phyloP scores from a whole-genome alignment of 129 eudicot genomes.

The Rutidosis leptorrhynchoides region DNA sequence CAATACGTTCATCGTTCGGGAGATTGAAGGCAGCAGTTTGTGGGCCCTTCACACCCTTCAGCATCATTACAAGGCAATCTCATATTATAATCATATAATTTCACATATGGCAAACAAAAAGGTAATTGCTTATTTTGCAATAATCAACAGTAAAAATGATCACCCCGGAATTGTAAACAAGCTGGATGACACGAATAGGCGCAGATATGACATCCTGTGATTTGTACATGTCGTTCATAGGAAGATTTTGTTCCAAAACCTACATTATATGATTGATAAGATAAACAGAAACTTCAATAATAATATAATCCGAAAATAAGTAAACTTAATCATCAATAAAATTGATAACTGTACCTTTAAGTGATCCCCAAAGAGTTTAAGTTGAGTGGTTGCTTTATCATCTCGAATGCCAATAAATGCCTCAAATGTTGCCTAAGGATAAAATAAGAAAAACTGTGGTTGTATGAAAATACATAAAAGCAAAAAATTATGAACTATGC shows the following conservation, averaged over 20 bases:
- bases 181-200: conserved; percentile 94
- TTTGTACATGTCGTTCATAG: conserved; percentile 68
- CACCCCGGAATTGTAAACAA: conserved; percentile 88
- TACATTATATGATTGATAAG: conserved; percentile 26
- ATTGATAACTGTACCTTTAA: conserved; percentile 48
- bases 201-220: conserved; percentile 77
- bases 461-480: conserved; percentile 5
- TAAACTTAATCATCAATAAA: neutral
- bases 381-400: conserved; percentile 86
- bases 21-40: conserved; percentile 97
- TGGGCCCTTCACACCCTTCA: conserved; percentile 97
- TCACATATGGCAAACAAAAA: neutral
- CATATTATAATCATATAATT: conserved; percentile 7
- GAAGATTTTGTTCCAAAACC: conserved; percentile 97
- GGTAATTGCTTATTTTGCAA: neutral
- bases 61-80: neutral
- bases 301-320: neutral
- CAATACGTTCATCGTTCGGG: conserved; percentile 92
- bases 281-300: neutral
- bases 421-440: conserved; percentile 86
- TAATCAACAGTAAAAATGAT: neutral
- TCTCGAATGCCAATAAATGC: conserved; percentile 90
- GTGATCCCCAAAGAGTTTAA: conserved; percentile 85
- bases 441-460: conserved; percentile 1
- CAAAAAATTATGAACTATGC: neutral